Evolutionary conservation across 768 basidiomycete genomes (phyloP).

Genomic region (Tubosaeta brunneosetosa): DNA sequence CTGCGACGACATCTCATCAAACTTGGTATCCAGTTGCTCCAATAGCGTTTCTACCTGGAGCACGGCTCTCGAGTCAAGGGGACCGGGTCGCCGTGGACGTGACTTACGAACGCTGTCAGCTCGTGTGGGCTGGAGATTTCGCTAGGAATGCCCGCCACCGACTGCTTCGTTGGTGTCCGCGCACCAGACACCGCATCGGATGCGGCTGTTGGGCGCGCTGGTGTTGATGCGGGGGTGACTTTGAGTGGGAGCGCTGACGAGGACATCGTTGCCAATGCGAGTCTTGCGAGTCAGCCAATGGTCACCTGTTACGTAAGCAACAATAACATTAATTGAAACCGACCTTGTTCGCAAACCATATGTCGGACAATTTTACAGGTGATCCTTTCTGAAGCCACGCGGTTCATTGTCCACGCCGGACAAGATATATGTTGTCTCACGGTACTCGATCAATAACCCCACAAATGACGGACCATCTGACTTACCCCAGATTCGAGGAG

Average conservation of each 20-base stretch:
- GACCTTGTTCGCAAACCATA: constrained; percentile 3
- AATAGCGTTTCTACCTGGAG: constrained; percentile 80
- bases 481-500: constrained; percentile 1
- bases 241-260: constrained; percentile 67
- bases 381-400: not conserved
- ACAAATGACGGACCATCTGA: not conserved
- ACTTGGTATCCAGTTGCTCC: constrained; percentile 83
- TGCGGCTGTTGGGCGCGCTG: constrained; percentile 35
- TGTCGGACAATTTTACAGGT: not conserved
- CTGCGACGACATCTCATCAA: constrained; percentile 90
- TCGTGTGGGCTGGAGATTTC: constrained; percentile 94
- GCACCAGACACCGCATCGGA: constrained; percentile 21
- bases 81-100: constrained; percentile 5
- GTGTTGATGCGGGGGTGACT: constrained; percentile 50
- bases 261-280: constrained; percentile 24
- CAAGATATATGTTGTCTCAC: not conserved
- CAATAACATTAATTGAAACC: not conserved
- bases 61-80: not conserved
- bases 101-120: constrained; percentile 85
- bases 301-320: constrained; percentile 13
- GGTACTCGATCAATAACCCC: not conserved
- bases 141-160: constrained; percentile 33
- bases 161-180: constrained; percentile 48
- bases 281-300: not conserved
- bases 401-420: constrained; percentile 5